These are phyloP conservation scores for Liquidambar formosana DNA, from an alignment of 164 flowering plant species.

Conservation along the genomic window DNA sequence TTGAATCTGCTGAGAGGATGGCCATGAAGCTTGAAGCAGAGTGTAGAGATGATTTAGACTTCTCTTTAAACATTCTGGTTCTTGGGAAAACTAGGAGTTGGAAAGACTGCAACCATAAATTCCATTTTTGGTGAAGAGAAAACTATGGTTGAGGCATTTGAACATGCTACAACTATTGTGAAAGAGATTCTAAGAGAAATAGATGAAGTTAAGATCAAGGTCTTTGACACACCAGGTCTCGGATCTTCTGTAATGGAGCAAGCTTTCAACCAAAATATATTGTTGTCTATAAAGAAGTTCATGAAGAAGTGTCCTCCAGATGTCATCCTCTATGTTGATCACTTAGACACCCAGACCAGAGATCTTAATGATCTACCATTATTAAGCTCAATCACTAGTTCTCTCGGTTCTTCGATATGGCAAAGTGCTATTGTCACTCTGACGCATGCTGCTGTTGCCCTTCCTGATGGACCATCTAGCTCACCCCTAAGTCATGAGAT, in stretches of 20 bases:
- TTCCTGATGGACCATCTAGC: slow-evolving; percentile 94
- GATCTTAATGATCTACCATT: slow-evolving; percentile 89
- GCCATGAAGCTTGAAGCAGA: slow-evolving; percentile 73
- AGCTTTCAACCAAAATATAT: slow-evolving; percentile 49
- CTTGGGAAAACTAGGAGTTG: slow-evolving; percentile 91
- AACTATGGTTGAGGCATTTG: slow-evolving; percentile 54
- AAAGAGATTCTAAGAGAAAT: slow-evolving; percentile 59
- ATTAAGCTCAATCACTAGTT: slow-evolving; percentile 55
- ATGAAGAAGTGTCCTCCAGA: slow-evolving; percentile 69
- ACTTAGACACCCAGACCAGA: slow-evolving; percentile 74
- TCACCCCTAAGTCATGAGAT: slow-evolving; percentile 82
- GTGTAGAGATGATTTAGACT: slow-evolving; percentile 55
- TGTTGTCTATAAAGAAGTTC: slow-evolving; percentile 57
- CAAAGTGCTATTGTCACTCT: slow-evolving; percentile 77
- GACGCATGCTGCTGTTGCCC: slow-evolving; percentile 92
- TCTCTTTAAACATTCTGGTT: slow-evolving; percentile 67
- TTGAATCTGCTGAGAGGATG: slow-evolving; percentile 66
- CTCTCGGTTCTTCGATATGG: slow-evolving; percentile 80
- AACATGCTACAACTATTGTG: slow-evolving; percentile 57
- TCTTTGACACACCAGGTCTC: slow-evolving; percentile 88
- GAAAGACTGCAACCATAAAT: slow-evolving; percentile 93
- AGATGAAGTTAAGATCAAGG: slow-evolving; percentile 64
- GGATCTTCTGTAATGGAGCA: slow-evolving; percentile 58
- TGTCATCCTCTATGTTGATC: slow-evolving; percentile 74
- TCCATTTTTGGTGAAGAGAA: slow-evolving; percentile 74